Base-by-base conservation (phyloP, 2,329 filamentous ascomycete species). In the Penicillium janthinellum region DNA sequence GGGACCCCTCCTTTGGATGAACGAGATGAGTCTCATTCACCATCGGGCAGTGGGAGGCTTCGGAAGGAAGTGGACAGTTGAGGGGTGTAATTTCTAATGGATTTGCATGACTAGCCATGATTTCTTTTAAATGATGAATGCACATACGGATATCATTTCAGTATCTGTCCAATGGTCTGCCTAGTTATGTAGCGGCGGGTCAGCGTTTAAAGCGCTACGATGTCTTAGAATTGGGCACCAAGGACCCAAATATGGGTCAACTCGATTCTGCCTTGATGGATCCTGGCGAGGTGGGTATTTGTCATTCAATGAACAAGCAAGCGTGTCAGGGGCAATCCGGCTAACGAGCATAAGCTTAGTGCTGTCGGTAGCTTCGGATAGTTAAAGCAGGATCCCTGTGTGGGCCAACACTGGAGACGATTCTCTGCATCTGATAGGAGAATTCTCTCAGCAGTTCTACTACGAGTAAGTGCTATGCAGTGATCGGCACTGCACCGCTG, bases 91-190 rank as follows among this genome's bases (percentile, higher is more conserved):
- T 47, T 47, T 47, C 44, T 47, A 22, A 25, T 47, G 15, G 5
- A n/a, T 31, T 47, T 47, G 44, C 44, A 47, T 47, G 44, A 47
- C 44, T 47, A 47, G 48, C 31, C 31, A 50, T 50, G 48, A 50
- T 20, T 50, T 49, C 17, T 31, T 31, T 42, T 31, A 20, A 28
- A 47, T 47, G 44, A 47, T 31, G 22, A 47, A 28, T 47, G 44
- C 25, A 47, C 8, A 47, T 47, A 47, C 22, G 14, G 7, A 31
- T 11, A n/a, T 28, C n/a, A 4, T 31, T 15, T 15, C 14, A 11
- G n/a, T n/a, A 47, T 47, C 31, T 47, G 44, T 47, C 44, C 31
- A 47, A 8, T 31, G 44, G 5, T 17, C 44, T 10, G 17, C 39
- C 44, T 20, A 20, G 20, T 20, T 25, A n/a, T 47, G 25, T 47